Conservation (phyloP, 108 stramenopile species). For the Skeletonema costatum region DNA sequence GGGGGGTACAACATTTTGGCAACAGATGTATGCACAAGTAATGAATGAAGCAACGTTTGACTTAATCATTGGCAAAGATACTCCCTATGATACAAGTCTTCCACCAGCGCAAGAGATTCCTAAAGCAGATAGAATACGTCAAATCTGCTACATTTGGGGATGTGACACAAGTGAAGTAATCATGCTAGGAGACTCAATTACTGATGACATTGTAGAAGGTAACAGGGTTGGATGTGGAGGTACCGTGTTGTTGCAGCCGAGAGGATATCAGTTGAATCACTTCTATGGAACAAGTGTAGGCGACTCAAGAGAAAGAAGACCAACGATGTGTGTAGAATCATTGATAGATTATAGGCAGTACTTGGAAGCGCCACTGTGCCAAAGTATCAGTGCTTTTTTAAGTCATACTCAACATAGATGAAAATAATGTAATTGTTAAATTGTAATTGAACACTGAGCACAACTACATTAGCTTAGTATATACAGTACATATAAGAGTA, state of each 20-base stretch:
- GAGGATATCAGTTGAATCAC: neutral
- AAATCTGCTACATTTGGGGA: conserved; percentile 23
- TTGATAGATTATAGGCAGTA: neutral
- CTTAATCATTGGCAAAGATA: conserved; percentile 10
- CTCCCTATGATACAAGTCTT: neutral
- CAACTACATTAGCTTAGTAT: no score
- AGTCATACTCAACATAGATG: no score
- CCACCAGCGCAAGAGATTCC: conserved; percentile 11
- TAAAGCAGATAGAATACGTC: conserved; percentile 9
- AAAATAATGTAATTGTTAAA: no score
- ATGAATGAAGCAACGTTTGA: conserved; percentile 11
- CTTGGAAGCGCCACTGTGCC: no score
- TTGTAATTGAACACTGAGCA: no score
- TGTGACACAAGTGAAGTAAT: conserved; percentile 17
- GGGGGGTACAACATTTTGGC: no score
- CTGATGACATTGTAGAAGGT: conserved; percentile 22
- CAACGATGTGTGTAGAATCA: neutral
- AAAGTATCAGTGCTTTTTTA: no score
- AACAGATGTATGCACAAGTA: neutral
- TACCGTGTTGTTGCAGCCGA: conserved; percentile 8
- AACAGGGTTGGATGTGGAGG: conserved; percentile 27
- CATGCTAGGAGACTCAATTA: conserved; percentile 33
- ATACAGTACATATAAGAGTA: no score
- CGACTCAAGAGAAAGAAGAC: neutral
- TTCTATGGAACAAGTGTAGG: neutral